phyloP scores from a whole-genome alignment of 2,329 filamentous ascomycete genomes.

The Fusarium sp. region DNA sequence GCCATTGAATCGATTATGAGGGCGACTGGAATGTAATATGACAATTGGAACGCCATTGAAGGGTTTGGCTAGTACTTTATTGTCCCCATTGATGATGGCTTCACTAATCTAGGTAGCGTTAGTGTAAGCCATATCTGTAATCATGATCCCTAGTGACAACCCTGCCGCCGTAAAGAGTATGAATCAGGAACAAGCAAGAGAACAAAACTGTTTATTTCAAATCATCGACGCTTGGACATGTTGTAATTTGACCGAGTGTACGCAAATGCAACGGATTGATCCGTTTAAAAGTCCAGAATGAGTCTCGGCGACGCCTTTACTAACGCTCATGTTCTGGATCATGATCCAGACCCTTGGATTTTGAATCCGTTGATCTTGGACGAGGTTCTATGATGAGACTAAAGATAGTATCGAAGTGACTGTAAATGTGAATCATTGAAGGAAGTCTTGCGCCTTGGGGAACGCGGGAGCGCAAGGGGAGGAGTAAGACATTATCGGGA shows the following conservation, averaged over 20 bases:
- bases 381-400: not conserved
- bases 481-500: conserved; percentile 31
- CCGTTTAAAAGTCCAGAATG: conserved; percentile 25
- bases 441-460: conserved; percentile 16
- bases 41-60: conserved; percentile 20
- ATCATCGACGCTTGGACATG: conserved; percentile 22
- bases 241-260: conserved; percentile 9
- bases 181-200: not conserved
- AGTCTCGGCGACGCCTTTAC: conserved; percentile 24
- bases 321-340: conserved; percentile 16
- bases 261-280: conserved; percentile 7
- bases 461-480: conserved; percentile 22
- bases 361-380: not conserved
- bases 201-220: conserved; percentile 29
- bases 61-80: conserved; percentile 4
- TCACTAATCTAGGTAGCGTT: conserved; percentile 19
- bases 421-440: conserved; percentile 16
- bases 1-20: conserved; percentile 3
- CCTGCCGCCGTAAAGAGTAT: not conserved
- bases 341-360: conserved; percentile 20
- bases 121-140: conserved; percentile 4
- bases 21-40: conserved; percentile 34
- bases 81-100: conserved; percentile 30
- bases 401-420: not conserved
- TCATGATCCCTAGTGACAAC: not conserved